Evolutionary conservation across 2,329 filamentous ascomycete species (phyloP).

Genomic region (Lecanoromycetidae sp.): DNA sequence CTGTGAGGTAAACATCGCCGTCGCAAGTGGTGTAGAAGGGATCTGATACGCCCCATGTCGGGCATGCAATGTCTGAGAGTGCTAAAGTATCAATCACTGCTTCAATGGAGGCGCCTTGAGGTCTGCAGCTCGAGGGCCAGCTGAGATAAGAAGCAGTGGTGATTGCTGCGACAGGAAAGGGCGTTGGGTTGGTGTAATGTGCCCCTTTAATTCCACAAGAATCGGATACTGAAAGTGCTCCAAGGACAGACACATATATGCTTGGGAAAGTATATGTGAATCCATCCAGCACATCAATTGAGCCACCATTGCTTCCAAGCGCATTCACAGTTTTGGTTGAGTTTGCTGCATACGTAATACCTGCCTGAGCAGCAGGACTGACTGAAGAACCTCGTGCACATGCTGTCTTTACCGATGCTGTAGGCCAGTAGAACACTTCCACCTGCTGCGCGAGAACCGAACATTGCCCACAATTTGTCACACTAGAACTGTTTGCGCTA

Average conservation of each 20-base stretch:
- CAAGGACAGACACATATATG: constrained; percentile 11
- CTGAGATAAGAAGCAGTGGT: constrained; percentile 10
- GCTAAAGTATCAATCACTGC: constrained; percentile 7
- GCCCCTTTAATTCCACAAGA: constrained; percentile 8
- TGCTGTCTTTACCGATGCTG: constrained; percentile 4
- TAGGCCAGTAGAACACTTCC: constrained; percentile 12
- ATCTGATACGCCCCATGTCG: constrained; percentile 11
- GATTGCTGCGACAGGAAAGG: constrained; percentile 10
- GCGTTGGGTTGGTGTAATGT: constrained; percentile 7
- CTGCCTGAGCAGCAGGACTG: not conserved
- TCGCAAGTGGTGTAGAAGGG: constrained; percentile 10
- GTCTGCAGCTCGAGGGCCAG: constrained; percentile 12
- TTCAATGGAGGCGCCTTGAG: constrained; percentile 4
- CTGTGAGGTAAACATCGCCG: constrained; percentile 7
- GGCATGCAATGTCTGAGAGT: constrained; percentile 12
- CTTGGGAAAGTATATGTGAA: constrained; percentile 11
- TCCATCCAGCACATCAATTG: constrained; percentile 5
- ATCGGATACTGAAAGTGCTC: constrained; percentile 7
- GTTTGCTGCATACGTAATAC: constrained; percentile 6
- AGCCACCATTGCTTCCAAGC: not conserved
- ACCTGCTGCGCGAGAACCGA: constrained; percentile 12
- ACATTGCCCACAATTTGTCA: constrained; percentile 6
- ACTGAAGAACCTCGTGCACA: constrained; percentile 8
- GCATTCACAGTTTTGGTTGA: not conserved
- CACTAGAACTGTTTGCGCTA: too few relatives aligned